Percentiles rank a stretch among this genome's conserved stretches.
Evolutionary conservation across 192 early-diverging fungal species (phyloP).

Genomic region (Coemansia sp.): DNA sequence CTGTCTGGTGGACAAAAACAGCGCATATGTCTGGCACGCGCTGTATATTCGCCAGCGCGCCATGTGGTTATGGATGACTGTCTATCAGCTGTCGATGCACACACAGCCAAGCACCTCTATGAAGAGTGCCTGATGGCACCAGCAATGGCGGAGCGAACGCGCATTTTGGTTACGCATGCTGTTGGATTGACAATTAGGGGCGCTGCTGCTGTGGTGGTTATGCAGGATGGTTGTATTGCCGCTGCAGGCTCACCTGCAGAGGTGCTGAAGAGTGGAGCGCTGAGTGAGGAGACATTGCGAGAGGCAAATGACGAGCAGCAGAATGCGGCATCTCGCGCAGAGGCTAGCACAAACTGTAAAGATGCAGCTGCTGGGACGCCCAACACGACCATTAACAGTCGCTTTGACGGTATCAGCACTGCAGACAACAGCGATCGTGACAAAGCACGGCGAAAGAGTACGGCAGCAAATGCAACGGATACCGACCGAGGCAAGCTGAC

Average conservation of each 20-base stretch:
- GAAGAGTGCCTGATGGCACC: constrained; percentile 70
- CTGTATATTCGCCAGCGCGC: constrained; percentile 73
- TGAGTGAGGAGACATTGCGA: constrained; percentile 38
- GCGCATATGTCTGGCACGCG: constrained; percentile 81
- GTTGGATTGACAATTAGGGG: constrained; percentile 68
- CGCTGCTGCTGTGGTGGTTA: constrained; percentile 58
- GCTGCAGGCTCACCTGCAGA: constrained; percentile 55
- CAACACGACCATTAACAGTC: constrained; percentile 12
- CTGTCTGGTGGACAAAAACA: constrained; percentile 88
- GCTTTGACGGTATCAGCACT: constrained; percentile 26
- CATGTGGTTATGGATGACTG: constrained; percentile 85
- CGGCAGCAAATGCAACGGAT: background rate
- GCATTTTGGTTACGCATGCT: constrained; percentile 90
- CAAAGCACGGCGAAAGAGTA: background rate
- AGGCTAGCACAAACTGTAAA: constrained; percentile 13
- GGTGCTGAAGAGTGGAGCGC: constrained; percentile 34
- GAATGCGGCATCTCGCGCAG: constrained; percentile 22
- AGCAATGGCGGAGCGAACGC: constrained; percentile 71
- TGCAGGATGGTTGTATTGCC: constrained; percentile 66
- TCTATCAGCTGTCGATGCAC: constrained; percentile 94
- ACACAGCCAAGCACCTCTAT: constrained; percentile 85
- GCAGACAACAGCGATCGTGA: background rate
- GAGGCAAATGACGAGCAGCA: constrained; percentile 35
- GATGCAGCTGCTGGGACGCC: constrained; percentile 27
- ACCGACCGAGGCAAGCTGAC: constrained; percentile 63